Percentiles rank a stretch among this genome's conserved stretches.
These are phyloP conservation scores for Davidsoniella australis DNA, from an alignment of 2,329 filamentous ascomycete species.

Conservation along the genomic window DNA sequence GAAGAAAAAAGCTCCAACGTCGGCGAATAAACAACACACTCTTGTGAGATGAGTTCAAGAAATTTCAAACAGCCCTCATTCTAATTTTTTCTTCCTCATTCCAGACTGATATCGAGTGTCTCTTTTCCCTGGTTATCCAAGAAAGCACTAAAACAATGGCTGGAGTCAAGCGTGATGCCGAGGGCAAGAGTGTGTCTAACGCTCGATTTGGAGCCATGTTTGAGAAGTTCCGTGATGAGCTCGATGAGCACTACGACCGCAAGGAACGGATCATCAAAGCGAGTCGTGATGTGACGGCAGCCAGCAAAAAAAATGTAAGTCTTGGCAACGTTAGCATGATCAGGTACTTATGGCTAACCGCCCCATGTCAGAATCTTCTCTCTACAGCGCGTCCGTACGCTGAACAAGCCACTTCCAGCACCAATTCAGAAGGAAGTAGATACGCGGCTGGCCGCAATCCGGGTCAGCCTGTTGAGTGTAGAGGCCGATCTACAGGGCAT, in stretches of 20 bases:
- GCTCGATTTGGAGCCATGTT: conserved; percentile 58
- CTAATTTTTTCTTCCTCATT: no score
- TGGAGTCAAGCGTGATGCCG: conserved; percentile 36
- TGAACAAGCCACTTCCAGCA: conserved; percentile 45
- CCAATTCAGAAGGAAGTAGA: conserved; percentile 55
- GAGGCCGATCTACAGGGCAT: conserved; percentile 58
- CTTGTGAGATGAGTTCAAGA: no score
- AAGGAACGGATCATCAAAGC: conserved; percentile 80
- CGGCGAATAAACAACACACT: no score
- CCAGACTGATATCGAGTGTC: background rate
- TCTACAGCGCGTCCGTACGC: conserved; percentile 36
- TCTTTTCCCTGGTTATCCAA: conserved; percentile 18
- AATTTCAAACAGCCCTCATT: no score
- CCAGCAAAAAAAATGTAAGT: conserved; percentile 93
- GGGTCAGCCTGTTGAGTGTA: conserved; percentile 48
- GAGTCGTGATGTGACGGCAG: conserved; percentile 77
- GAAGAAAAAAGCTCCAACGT: no score
- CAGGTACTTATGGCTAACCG: no score
- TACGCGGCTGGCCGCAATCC: conserved; percentile 53
- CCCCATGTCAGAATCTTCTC: conserved; percentile 21
- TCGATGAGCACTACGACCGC: conserved; percentile 89
- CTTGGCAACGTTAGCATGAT: background rate
- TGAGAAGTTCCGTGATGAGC: conserved; percentile 64
- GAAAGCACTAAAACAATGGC: background rate
- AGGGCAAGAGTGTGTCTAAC: conserved; percentile 25